phyloP scores from a whole-genome alignment of 2,329 filamentous ascomycete species.

The Penicillium verrucosum region DNA sequence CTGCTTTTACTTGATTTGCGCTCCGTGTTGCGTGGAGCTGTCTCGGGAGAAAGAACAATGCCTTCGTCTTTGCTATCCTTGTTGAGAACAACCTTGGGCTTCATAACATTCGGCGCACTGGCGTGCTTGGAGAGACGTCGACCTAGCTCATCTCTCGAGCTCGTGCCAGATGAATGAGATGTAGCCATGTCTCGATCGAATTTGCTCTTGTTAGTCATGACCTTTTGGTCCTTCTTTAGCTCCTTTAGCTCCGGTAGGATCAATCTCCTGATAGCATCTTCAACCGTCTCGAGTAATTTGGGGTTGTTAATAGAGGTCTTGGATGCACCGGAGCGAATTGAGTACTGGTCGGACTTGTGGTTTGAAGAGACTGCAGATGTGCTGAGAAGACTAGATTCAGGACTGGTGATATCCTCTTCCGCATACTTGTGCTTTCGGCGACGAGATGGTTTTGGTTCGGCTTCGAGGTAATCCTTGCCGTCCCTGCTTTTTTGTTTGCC shows the following conservation, averaged over 20 bases:
- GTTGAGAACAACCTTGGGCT: conserved; percentile 60
- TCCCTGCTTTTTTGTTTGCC: conserved; percentile 43
- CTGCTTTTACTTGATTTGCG: conserved; percentile 53
- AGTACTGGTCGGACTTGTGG: conserved; percentile 56
- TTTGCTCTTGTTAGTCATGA: conserved; percentile 66
- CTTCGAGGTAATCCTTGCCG: conserved; percentile 45
- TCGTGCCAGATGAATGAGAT: conserved; percentile 56
- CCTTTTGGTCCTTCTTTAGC: conserved; percentile 84
- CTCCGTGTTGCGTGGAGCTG: conserved; percentile 51
- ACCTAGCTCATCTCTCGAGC: conserved; percentile 53
- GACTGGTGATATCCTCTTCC: conserved; percentile 53
- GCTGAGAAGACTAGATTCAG: conserved; percentile 62
- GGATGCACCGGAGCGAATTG: conserved; percentile 57
- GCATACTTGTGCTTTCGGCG: conserved; percentile 50
- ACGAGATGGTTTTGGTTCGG: conserved; percentile 47
- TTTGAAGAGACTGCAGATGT: conserved; percentile 54
- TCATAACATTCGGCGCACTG: conserved; percentile 59
- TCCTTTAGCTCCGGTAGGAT: conserved; percentile 90
- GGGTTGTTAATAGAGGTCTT: conserved; percentile 87
- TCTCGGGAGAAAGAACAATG: conserved; percentile 54
- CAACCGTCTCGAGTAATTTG: conserved; percentile 83
- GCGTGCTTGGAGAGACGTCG: conserved; percentile 59
- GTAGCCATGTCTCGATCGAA: conserved; percentile 64
- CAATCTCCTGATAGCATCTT: conserved; percentile 84
- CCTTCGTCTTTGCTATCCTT: conserved; percentile 58